These are phyloP conservation scores for Purpureocillium lavendulum DNA, from an alignment of 2,329 filamentous ascomycete species.

Conservation along the genomic window DNA sequence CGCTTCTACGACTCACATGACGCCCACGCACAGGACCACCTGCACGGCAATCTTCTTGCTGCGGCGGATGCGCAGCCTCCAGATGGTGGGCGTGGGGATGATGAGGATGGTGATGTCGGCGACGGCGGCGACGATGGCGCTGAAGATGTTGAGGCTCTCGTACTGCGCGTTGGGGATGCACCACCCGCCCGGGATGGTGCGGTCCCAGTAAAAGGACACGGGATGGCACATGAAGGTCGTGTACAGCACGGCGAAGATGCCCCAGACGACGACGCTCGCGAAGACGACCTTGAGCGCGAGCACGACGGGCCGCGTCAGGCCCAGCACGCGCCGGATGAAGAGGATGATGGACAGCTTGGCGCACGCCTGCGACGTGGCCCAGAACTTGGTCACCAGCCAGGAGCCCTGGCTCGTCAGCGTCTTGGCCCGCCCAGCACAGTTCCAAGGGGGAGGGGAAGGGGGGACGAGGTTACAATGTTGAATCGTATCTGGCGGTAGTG, in stretches of 20 bases:
- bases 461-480: not conserved
- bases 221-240: slow-evolving; percentile 6
- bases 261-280: slow-evolving; percentile 5
- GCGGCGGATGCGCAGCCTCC: too few relatives aligned
- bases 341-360: slow-evolving; percentile 8
- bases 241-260: slow-evolving; percentile 4
- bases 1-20: too few relatives aligned
- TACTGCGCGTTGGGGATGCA: slow-evolving; percentile 3
- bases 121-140: too few relatives aligned
- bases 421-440: too few relatives aligned
- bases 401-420: too few relatives aligned
- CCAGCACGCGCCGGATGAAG: slow-evolving; percentile 7
- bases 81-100: too few relatives aligned
- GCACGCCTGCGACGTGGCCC: slow-evolving; percentile 5
- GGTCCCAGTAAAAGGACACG: slow-evolving; percentile 8
- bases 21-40: too few relatives aligned
- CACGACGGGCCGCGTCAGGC: not conserved
- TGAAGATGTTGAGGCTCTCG: too few relatives aligned
- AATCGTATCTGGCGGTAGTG: not conserved
- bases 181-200: slow-evolving; percentile 3
- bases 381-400: slow-evolving; percentile 9
- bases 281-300: slow-evolving; percentile 3
- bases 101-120: too few relatives aligned
- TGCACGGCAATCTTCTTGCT: too few relatives aligned
- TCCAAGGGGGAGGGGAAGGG: not conserved